phyloP scores from a whole-genome alignment of 139 green algal genomes.

The Trebouxia sp. region DNA sequence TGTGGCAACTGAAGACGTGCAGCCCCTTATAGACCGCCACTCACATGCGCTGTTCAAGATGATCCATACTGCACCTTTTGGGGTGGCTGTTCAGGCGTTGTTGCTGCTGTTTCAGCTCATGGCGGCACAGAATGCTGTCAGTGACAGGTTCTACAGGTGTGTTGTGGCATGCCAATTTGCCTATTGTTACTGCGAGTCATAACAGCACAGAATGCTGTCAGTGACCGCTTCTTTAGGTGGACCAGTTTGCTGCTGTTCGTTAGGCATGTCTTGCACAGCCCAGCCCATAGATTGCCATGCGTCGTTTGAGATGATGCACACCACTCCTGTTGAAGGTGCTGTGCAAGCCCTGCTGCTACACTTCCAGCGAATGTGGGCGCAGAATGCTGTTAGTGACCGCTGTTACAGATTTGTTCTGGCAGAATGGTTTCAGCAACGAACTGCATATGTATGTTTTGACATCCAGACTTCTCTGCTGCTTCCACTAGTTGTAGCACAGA shows the following conservation, averaged over 20 bases:
- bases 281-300: too few species aligned
- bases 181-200: too few species aligned
- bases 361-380: slow-evolving; percentile 76
- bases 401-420: slow-evolving; percentile 72
- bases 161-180: too few species aligned
- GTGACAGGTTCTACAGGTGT: slow-evolving; percentile 84
- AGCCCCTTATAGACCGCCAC: slow-evolving; percentile 70
- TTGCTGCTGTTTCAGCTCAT: slow-evolving; percentile 90
- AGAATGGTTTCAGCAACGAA: too few species aligned
- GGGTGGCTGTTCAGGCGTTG: slow-evolving; percentile 84
- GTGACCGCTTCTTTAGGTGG: too few species aligned
- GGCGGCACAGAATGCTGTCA: slow-evolving; percentile 48
- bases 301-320: slow-evolving; percentile 90
- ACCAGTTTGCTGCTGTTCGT: too few species aligned
- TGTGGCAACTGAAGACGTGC: slow-evolving; percentile 62
- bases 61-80: slow-evolving; percentile 83
- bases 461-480: too few species aligned
- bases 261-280: too few species aligned
- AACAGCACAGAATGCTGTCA: too few species aligned
- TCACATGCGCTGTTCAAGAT: slow-evolving; percentile 85
- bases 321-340: slow-evolving; percentile 74
- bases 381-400: slow-evolving; percentile 70
- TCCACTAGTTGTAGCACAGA: too few species aligned
- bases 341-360: slow-evolving; percentile 92
- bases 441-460: too few species aligned